Percentiles rank a stretch among this genome's conserved stretches.
Conservation (phyloP, 257 asterid species). For the Hygrophila difformis region DNA sequence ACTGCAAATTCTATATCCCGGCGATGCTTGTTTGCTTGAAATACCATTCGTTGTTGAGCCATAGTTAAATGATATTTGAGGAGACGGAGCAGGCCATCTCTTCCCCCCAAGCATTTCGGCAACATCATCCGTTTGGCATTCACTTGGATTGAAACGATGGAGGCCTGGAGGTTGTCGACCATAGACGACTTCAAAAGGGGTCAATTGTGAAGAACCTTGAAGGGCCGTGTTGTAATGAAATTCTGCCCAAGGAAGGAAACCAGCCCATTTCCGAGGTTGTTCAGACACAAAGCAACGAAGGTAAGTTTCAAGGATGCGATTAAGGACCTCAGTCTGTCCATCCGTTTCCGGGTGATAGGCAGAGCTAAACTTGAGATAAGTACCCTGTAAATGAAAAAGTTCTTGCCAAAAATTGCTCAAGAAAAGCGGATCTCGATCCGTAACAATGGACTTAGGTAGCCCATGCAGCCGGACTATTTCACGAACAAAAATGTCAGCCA, state of each 20-base stretch:
- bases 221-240: neutral
- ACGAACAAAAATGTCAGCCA: neutral
- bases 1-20: neutral
- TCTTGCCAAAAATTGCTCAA: neutral
- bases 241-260: neutral
- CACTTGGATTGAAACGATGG: neutral
- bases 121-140: neutral
- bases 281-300: neutral
- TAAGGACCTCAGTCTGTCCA: neutral
- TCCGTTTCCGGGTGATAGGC: no score
- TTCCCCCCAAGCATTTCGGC: neutral
- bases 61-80: neutral
- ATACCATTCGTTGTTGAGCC: neutral
- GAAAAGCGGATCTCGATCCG: neutral
- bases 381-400: neutral
- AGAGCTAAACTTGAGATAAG: neutral
- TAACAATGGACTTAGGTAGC: neutral
- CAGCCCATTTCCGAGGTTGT: neutral
- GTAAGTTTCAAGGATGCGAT: neutral
- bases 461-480: neutral
- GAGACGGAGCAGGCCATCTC: neutral
- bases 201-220: neutral
- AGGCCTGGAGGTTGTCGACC: neutral
- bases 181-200: neutral
- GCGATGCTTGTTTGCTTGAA: neutral